Evolutionary conservation across 495 filamentous ascomycete genomes (phyloP).

Genomic region (Usnea hakonensis): DNA sequence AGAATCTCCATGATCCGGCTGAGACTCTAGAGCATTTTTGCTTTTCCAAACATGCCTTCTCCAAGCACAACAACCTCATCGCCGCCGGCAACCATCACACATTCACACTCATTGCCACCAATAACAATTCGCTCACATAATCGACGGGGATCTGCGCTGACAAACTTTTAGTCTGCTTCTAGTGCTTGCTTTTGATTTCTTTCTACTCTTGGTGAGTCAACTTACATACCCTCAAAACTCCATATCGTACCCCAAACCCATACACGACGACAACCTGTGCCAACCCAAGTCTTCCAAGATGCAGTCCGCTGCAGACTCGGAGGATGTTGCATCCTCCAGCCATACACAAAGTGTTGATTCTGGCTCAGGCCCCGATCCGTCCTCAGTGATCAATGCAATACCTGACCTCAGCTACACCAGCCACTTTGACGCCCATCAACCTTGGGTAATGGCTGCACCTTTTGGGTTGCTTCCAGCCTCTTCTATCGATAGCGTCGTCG

Average conservation of each 20-base stretch:
- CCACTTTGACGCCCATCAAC: background rate
- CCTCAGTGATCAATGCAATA: background rate
- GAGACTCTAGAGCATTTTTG: background rate
- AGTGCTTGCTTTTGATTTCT: background rate
- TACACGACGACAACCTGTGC: background rate
- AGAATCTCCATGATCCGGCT: background rate
- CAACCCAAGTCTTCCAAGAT: background rate
- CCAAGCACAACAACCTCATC: background rate
- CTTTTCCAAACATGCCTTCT: background rate
- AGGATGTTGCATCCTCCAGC: background rate
- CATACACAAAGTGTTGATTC: background rate
- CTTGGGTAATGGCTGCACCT: background rate
- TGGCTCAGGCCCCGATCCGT: background rate
- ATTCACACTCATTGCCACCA: background rate
- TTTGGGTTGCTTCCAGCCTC: background rate
- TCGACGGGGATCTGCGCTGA: background rate
- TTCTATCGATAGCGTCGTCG: background rate
- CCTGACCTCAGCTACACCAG: background rate
- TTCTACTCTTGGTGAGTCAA: background rate
- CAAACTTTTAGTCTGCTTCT: background rate
- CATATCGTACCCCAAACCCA: background rate
- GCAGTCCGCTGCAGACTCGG: background rate
- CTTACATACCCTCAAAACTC: background rate
- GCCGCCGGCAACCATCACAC: background rate
- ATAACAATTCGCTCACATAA: constrained; percentile 5